Conservation (phyloP, 768 basidiomycete species). For the Lactarius quietus region DNA sequence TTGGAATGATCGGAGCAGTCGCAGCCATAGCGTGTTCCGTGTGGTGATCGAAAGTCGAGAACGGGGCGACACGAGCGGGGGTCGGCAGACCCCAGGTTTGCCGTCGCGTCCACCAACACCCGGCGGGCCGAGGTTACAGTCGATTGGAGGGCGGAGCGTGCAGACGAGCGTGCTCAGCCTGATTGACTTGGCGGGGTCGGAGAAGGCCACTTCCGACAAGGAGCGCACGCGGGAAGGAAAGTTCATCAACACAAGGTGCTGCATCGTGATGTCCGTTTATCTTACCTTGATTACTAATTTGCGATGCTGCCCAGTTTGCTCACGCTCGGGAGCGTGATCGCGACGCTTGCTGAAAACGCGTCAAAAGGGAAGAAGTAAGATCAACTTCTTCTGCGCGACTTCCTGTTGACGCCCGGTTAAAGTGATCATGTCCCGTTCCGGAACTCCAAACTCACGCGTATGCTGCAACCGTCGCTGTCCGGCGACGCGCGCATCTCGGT, state of each 20-base stretch:
- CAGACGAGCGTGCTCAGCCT: constrained; percentile 78
- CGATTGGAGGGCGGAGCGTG: constrained; percentile 74
- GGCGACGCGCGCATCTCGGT: constrained; percentile 96
- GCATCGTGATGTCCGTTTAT: constrained; percentile 2
- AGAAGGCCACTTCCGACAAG: constrained; percentile 93
- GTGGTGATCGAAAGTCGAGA: constrained; percentile 89
- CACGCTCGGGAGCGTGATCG: constrained; percentile 90
- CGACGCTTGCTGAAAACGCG: constrained; percentile 86
- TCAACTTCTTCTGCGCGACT: neutral
- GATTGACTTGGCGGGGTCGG: constrained; percentile 95
- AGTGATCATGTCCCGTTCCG: constrained; percentile 93
- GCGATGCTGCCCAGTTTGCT: constrained; percentile 54
- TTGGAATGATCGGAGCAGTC: constrained; percentile 94
- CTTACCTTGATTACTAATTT: constrained; percentile 2
- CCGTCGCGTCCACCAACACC: constrained; percentile 44
- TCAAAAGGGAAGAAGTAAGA: constrained; percentile 62
- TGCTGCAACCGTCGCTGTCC: constrained; percentile 91
- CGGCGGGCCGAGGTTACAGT: constrained; percentile 64
- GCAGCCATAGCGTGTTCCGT: constrained; percentile 92
- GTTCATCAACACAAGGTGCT: constrained; percentile 90
- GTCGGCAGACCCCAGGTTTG: constrained; percentile 51
- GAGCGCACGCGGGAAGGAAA: constrained; percentile 95
- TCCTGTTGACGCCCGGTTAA: constrained; percentile 9
- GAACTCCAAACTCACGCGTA: constrained; percentile 90
- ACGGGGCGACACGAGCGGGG: constrained; percentile 50